Percentiles rank a stretch among this genome's conserved stretches.
Conservation (phyloP, 495 filamentous ascomycete species). For the Viridothelium virens region DNA sequence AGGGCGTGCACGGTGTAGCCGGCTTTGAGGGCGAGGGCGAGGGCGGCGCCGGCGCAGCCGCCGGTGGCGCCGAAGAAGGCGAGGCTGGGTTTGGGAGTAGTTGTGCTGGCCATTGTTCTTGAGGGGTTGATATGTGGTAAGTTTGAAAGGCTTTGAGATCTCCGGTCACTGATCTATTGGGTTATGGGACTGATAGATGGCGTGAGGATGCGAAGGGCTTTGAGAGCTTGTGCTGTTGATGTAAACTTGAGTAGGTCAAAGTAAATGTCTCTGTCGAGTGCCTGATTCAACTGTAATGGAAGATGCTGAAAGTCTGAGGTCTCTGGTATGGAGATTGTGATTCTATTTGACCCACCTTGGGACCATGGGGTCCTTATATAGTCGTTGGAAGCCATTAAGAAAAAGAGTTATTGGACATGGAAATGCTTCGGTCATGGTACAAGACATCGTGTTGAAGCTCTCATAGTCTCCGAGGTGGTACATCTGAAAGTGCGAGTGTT, state of each 20-base stretch:
- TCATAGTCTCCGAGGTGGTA: too few species aligned
- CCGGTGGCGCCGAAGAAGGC: conserved; percentile 54
- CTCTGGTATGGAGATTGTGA: not conserved
- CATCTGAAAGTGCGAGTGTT: not conserved
- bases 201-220: not conserved
- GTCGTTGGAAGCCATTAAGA: not conserved
- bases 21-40: conserved; percentile 25
- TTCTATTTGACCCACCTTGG: not conserved
- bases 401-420: too few species aligned
- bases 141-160: not conserved
- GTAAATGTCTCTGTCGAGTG: too few species aligned
- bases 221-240: not conserved
- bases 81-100: conserved; percentile 28
- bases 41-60: conserved; percentile 42
- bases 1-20: conserved; percentile 29
- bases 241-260: too few species aligned
- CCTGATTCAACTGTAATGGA: not conserved
- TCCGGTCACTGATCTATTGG: not conserved
- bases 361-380: not conserved
- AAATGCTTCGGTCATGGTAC: too few species aligned
- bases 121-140: not conserved
- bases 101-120: conserved; percentile 2
- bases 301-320: not conserved
- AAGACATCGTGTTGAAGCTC: too few species aligned
- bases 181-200: too few species aligned